Base-by-base conservation (phyloP, 2,329 filamentous ascomycete genomes). In the Phyllosticta citrichinensis region DNA sequence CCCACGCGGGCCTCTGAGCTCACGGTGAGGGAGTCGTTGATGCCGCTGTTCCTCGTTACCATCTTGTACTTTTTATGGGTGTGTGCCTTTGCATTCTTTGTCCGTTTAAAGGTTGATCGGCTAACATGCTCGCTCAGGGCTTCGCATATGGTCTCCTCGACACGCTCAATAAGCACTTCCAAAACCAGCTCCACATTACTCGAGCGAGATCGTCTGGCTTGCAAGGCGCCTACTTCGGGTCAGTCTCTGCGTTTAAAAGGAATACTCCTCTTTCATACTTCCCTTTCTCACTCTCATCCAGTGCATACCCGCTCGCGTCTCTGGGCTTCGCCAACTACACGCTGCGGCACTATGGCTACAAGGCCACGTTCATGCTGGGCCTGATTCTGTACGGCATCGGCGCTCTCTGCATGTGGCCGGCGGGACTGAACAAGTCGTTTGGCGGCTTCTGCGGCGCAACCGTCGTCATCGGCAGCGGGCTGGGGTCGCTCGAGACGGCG, bases 41-140 rank as follows among this genome's bases (percentile, higher is more conserved):
- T 82, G 65, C 87, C 87, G 2, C 79, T 89, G 54, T 76, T 77
- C 60, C 78, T 91, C 4, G 87, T 89, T 57, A 87, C 83, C 0
- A 75, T 85, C 55, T 73, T 87, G 1, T 87, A 86, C 74, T 86
- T 87, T 69, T 78, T 87, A 22, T 86, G 83, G 83, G 81, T 77
- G 69, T 83, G 81, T 77, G 14, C n/a, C 25, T 57, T 22, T 12
- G 12, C 12, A 11, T 27, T 8, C 5, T 25, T 20, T 57, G 9
- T 19, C 60, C n/a, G 27, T 30, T 10, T 30, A 25, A 56, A 50
- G 11, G 19, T 24, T n/a, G n/a, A n/a, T 47, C 40, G 6, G 51
- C 52, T 33, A 33, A 27, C 19, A 10, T 5, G n/a, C 14, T 20
- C 5, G 47, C 25, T 3, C 57, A 76, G 75, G 76, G 82, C 25